Evolutionary conservation across 1,284 basidiomycete genomes (phyloP).

Genomic region (Sporisorium reilianum): DNA sequence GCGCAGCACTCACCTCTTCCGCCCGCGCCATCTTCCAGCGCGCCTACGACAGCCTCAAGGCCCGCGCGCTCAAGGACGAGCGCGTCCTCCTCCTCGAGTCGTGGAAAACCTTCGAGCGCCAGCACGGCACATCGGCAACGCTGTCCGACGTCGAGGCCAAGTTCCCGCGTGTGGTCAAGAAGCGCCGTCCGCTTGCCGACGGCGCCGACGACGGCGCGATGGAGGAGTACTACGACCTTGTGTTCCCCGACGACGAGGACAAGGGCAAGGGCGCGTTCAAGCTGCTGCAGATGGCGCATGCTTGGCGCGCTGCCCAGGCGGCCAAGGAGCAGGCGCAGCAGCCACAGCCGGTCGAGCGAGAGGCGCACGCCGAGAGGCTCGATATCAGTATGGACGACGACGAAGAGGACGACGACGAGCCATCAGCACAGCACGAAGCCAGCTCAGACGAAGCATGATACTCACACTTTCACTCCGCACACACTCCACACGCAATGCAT

Average conservation of each 20-base stretch:
- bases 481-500: conserved; percentile 1
- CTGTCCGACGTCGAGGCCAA: conserved; percentile 83
- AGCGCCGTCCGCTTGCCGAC: conserved; percentile 65
- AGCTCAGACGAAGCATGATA: neutral
- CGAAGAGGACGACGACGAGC: neutral
- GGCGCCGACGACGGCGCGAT: conserved; percentile 44
- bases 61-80: conserved; percentile 86
- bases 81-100: conserved; percentile 88
- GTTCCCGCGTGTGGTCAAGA: conserved; percentile 90
- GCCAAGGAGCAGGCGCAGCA: conserved; percentile 23
- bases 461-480: neutral
- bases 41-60: conserved; percentile 86
- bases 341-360: neutral
- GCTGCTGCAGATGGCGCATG: conserved; percentile 64
- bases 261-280: conserved; percentile 64
- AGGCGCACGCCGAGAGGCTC: conserved; percentile 11
- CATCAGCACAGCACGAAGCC: neutral
- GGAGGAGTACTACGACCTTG: conserved; percentile 68
- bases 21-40: conserved; percentile 85
- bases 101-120: conserved; percentile 91
- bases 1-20: conserved; percentile 75
- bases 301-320: conserved; percentile 58
- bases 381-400: conserved; percentile 20
- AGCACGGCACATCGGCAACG: conserved; percentile 75
- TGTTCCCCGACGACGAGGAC: conserved; percentile 67